Percentiles rank a stretch among this genome's conserved stretches.
phyloP scores from a whole-genome alignment of 202 grass and related monocot genomes.

The Setaria italica region DNA sequence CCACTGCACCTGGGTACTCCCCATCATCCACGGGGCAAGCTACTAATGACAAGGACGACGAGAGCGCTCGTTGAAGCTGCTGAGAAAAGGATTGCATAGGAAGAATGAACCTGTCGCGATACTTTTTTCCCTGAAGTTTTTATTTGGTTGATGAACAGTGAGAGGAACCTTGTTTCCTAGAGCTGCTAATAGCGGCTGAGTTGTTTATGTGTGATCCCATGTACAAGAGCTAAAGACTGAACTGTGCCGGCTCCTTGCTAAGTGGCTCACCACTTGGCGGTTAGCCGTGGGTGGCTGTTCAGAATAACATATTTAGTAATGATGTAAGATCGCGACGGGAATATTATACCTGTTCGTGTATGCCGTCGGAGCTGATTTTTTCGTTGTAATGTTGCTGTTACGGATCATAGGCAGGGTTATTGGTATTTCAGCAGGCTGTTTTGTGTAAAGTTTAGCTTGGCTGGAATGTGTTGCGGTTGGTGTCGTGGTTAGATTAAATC shows the following conservation, averaged over 20 bases:
- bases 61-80: constrained; percentile 44
- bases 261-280: background rate
- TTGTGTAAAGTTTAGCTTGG: background rate
- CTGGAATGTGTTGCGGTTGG: background rate
- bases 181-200: constrained; percentile 42
- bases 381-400: background rate
- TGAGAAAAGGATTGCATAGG: background rate
- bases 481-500: no score
- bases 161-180: constrained; percentile 2
- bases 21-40: constrained; percentile 73
- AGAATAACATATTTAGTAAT: background rate
- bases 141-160: background rate
- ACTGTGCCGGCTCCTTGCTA: constrained; percentile 16
- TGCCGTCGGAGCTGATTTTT: background rate
- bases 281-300: background rate
- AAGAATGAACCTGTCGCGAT: background rate
- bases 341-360: background rate
- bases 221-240: background rate
- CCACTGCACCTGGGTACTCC: constrained; percentile 89
- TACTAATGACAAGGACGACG: constrained; percentile 65
- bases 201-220: constrained; percentile 3
- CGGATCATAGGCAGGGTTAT: background rate
- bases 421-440: background rate
- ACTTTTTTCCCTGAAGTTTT: background rate
- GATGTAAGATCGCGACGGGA: background rate